Evolutionary conservation across 1,284 basidiomycete species (phyloP).

Genomic region (Puccinia horiana): DNA sequence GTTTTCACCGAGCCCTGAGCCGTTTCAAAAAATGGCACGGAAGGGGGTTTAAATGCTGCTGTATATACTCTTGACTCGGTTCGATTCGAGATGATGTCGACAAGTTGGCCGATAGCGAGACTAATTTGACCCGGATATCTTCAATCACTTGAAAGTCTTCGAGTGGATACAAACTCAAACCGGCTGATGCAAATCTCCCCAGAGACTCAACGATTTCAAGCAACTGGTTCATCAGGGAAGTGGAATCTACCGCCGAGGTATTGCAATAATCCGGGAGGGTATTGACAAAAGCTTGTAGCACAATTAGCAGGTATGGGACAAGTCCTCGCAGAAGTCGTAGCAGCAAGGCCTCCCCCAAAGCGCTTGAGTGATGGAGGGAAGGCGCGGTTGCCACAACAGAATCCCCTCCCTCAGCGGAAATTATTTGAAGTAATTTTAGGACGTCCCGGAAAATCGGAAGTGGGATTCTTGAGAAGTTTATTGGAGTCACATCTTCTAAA

Average conservation of each 20-base stretch:
- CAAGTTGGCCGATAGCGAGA: neutral
- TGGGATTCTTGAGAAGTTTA: neutral
- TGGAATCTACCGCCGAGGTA: neutral
- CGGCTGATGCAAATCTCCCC: conserved; percentile 22
- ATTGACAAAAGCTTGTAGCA: conserved; percentile 8
- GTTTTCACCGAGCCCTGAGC: neutral
- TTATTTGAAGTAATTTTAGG: conserved; percentile 30
- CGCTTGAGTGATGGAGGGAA: neutral
- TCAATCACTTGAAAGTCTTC: conserved; percentile 30
- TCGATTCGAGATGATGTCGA: neutral
- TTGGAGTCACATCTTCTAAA: conserved; percentile 6
- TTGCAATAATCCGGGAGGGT: conserved; percentile 7
- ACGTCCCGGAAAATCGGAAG: neutral
- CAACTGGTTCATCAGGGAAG: neutral
- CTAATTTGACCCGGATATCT: conserved; percentile 8
- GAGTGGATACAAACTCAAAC: conserved; percentile 22
- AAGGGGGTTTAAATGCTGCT: neutral
- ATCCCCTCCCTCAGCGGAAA: conserved; percentile 14
- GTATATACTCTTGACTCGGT: neutral
- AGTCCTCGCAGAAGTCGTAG: conserved; percentile 25
- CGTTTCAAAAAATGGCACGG: neutral
- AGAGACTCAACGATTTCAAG: conserved; percentile 19
- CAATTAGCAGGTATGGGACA: conserved; percentile 25
- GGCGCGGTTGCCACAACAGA: conserved; percentile 14
- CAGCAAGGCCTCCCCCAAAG: conserved; percentile 17